These are phyloP conservation scores for Wilcoxina mikolae DNA, from an alignment of 495 filamentous ascomycete species.

Conservation along the genomic window DNA sequence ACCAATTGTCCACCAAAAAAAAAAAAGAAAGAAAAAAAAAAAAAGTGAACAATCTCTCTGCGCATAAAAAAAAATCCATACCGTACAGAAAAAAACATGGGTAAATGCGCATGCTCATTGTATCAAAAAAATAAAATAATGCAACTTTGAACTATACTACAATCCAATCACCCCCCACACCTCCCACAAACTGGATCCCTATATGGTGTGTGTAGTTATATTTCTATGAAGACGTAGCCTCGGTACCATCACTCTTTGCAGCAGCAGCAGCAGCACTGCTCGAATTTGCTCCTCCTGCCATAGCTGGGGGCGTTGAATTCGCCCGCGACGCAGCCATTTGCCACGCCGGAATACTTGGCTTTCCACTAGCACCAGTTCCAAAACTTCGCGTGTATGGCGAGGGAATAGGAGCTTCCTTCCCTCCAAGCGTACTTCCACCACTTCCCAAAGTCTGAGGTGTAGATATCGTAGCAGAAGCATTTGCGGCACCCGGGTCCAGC, in stretches of 20 bases:
- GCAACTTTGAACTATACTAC: neutral
- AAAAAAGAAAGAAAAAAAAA: slow-evolving; percentile 1
- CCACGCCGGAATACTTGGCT: slow-evolving; percentile 77
- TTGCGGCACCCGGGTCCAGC: slow-evolving; percentile 31
- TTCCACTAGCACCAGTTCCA: slow-evolving; percentile 31
- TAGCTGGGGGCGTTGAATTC: slow-evolving; percentile 3
- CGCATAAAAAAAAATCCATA: slow-evolving; percentile 9
- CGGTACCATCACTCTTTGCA: neutral
- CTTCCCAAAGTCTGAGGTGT: slow-evolving; percentile 20
- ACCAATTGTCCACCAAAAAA: no score
- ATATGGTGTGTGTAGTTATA: no score
- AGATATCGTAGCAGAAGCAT: slow-evolving; percentile 26
- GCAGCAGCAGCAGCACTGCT: neutral
- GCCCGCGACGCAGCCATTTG: slow-evolving; percentile 57
- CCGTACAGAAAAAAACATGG: neutral
- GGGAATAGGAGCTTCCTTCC: slow-evolving; percentile 10
- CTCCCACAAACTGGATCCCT: slow-evolving; percentile 5
- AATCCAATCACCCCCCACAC: neutral
- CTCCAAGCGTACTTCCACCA: slow-evolving; percentile 26
- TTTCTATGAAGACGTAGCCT: neutral
- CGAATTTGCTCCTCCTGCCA: no score
- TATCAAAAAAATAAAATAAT: slow-evolving; percentile 10
- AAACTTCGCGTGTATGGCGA: slow-evolving; percentile 34
- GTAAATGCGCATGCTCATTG: no score
- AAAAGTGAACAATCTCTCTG: slow-evolving; percentile 5